A percentile compares a stretch with the other conserved stretches of the same genome.
phyloP scores from a whole-genome alignment of 805 yeast genomes.

The Nakazawaea pomicola region DNA sequence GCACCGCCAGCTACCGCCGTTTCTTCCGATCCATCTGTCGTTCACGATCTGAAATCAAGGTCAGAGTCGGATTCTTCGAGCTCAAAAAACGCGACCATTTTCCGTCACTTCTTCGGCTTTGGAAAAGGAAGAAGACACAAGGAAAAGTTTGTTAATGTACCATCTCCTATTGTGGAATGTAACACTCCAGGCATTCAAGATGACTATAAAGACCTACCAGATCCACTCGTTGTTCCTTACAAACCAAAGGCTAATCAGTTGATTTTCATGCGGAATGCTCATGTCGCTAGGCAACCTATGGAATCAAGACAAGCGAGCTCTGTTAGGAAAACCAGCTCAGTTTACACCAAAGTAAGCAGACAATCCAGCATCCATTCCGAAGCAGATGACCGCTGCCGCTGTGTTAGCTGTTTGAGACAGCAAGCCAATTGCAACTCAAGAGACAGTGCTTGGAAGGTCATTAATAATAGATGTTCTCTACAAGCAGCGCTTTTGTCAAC shows the following conservation, averaged over 20 bases:
- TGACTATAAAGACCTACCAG: not conserved
- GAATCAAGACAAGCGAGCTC: no score
- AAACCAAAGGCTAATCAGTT: no score
- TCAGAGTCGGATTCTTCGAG: not conserved
- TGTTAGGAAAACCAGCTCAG: no score
- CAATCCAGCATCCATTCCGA: no score
- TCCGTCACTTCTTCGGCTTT: not conserved
- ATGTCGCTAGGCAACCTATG: no score
- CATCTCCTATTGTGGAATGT: constrained; percentile 1
- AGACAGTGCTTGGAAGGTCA: constrained; percentile 2
- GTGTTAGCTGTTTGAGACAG: not conserved
- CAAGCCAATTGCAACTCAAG: not conserved
- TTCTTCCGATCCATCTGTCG: not conserved
- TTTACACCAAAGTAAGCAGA: no score
- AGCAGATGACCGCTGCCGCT: not conserved
- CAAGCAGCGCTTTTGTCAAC: constrained; percentile 9
- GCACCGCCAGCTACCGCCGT: not conserved
- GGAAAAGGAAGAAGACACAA: not conserved
- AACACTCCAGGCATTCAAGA: not conserved
- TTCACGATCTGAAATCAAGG: not conserved
- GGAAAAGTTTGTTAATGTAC: not conserved
- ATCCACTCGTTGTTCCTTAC: not conserved
- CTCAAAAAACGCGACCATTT: not conserved
- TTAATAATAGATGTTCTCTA: constrained; percentile 4
- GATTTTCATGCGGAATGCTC: no score